Base-by-base conservation (phyloP, 1,284 basidiomycete species). In the Ganoderma boninense region DNA sequence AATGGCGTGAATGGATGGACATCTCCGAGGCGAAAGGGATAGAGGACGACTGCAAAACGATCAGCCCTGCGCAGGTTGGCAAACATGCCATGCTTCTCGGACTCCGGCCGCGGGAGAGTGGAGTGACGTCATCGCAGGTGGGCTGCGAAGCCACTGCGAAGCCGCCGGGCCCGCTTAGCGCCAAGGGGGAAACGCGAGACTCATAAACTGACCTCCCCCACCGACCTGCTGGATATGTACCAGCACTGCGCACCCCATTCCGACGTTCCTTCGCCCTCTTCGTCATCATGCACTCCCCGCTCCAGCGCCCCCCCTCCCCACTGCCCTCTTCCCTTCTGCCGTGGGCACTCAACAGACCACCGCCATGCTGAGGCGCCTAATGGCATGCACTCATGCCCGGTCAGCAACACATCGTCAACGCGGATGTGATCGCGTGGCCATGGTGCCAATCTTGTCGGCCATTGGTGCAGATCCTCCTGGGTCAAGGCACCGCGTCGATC, bases 391-490 rank as follows among this genome's bases (percentile, higher is more conserved):
- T 1, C 46, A 1, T 2, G 35, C 38, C n/a, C 8, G 35, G 32
- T 40, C 38, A 38, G 23, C 59, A 32, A 43, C 49, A 10, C 49
- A 42, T 7, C 57, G 52, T 13, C 56, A 40, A 8, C 62, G 6
- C 20, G 29, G 29, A 43, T 46, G 68, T 64, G 23, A 42, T 16
- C 20, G 42, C 32, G 14, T 65, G 49, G 60, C 68, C 71, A 13
- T 68, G 64, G 62, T 73, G 71, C 23, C 59, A 64, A 11, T 49
- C 69, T 20, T 73, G 71, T 38, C 65, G 61, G 7, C 71, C 71
- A 16, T 40, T 54, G 20, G 54, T 70, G 38, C 62, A 69, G 10
- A 18, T 65, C 14, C 35, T 64, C 1, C 20, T 66, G 23, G 59
- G 40, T 26, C 67, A 63, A n/a, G 42, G 23, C 40, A 26, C 26